Base-by-base conservation (phyloP, 768 basidiomycete species). In the Hemileccinum rubropunctum region DNA sequence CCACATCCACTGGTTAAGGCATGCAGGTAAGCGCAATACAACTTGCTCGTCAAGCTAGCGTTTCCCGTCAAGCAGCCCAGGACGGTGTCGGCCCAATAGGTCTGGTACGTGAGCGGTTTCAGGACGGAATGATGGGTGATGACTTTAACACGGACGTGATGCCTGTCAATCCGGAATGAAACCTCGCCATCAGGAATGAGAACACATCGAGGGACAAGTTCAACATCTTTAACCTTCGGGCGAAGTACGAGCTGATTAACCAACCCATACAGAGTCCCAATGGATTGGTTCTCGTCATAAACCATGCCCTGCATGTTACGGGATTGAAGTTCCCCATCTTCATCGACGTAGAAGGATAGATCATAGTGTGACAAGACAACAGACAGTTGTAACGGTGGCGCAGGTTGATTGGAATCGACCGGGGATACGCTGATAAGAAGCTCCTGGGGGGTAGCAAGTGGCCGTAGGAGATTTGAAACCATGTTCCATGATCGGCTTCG, bases 181-280 rank as follows among this genome's bases (percentile, higher is more conserved):
- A 30, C 18, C 0, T 50, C 4, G 6, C 74, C 75, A 3, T 63
- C 53, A 1, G 77, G 78, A 37, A 79, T 60, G 34, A 78, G 57
- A 26, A 76, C 63, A 5, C 26, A 36, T 23, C 51, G 42, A 6
- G 48, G 44, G 1, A 10, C 8, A 27, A 40, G 30, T 1, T 46
- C 47, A 18, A 18, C 7, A 6, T 47, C 57, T 23, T 17, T 32
- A 18, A 10, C 1, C 9, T 54, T 63, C 42, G 56, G 58, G n/a
- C 74, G 65, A 30, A 78, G 66, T 2, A 80, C 64, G n/a, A 77
- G 71, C 23, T 61, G 67, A 30, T 60, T 70, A 32, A 38, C 28
- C 30, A 80, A 56, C 8, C 78, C 79, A 37, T 76, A 67, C 54
- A 81, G 60, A 0, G 75, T 72, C 1, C 76, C 76, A 2, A 62